Percentiles rank a stretch among this genome's conserved stretches.
phyloP scores from a whole-genome alignment of 225 moss, liverwort and hornwort species.

The Lunularia cruciata region DNA sequence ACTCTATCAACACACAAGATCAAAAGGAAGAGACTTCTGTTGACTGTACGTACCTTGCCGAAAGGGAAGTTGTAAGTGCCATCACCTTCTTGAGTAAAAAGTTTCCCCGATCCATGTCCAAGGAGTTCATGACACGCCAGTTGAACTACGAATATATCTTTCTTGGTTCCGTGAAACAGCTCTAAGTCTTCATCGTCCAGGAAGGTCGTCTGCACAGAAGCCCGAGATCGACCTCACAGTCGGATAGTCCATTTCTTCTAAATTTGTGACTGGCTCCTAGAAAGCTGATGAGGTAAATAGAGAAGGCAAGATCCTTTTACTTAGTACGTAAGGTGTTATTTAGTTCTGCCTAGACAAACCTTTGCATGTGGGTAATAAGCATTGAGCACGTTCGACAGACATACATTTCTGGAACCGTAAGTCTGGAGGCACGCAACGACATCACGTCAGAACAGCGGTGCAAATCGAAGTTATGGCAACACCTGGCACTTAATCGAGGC shows the following conservation, averaged over 20 bases:
- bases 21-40: no score
- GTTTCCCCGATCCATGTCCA: slow-evolving; percentile 75
- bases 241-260: no score
- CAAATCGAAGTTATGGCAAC: no score
- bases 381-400: slow-evolving; percentile 55
- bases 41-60: slow-evolving; percentile 66
- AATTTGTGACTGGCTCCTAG: no score
- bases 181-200: slow-evolving; percentile 46
- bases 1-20: no score
- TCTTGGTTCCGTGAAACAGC: slow-evolving; percentile 35
- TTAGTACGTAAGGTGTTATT: no score
- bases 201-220: slow-evolving; percentile 33
- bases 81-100: slow-evolving; percentile 43
- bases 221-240: no score
- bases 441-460: neutral
- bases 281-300: no score
- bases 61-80: slow-evolving; percentile 58
- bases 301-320: no score
- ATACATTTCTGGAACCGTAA: slow-evolving; percentile 62
- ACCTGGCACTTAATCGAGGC: no score
- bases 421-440: slow-evolving; percentile 33
- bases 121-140: slow-evolving; percentile 73
- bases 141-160: slow-evolving; percentile 53
- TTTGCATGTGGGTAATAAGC: slow-evolving; percentile 43
- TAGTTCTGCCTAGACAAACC: no score